Evolutionary conservation across 805 yeast genomes (phyloP).

Genomic region (Candida alai): DNA sequence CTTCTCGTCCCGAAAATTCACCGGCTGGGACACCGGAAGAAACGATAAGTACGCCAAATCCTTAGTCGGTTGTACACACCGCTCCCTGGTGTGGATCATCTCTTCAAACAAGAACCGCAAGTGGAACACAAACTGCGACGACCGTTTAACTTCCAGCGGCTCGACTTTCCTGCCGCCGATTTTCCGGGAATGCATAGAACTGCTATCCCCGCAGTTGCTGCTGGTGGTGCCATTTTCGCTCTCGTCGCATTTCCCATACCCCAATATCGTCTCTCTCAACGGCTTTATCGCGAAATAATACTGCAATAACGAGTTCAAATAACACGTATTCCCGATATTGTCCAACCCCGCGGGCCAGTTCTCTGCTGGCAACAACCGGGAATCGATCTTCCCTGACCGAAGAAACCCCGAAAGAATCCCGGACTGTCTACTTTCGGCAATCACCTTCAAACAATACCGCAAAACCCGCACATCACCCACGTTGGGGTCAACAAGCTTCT

Average conservation of each 20-base stretch:
- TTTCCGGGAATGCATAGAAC: constrained; percentile 33
- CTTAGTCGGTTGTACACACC: constrained; percentile 75
- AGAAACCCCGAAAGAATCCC: constrained; percentile 54
- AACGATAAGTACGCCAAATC: constrained; percentile 88
- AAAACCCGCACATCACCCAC: constrained; percentile 46
- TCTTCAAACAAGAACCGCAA: constrained; percentile 65
- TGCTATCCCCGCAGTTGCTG: not conserved
- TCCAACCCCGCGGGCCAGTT: constrained; percentile 89
- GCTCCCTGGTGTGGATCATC: constrained; percentile 57
- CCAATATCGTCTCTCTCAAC: constrained; percentile 59
- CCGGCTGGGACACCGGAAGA: constrained; percentile 64
- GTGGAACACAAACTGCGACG: constrained; percentile 76
- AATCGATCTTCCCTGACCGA: constrained; percentile 58
- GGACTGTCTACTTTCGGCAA: constrained; percentile 55
- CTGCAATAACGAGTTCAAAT: constrained; percentile 84
- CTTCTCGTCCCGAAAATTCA: constrained; percentile 44
- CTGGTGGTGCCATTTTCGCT: too few relatives aligned
- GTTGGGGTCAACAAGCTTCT: constrained; percentile 22
- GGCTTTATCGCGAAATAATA: constrained; percentile 87
- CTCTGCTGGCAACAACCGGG: constrained; percentile 51
- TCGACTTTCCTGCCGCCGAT: constrained; percentile 86
- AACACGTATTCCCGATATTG: constrained; percentile 95
- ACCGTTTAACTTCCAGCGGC: constrained; percentile 72
- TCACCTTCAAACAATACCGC: constrained; percentile 52
- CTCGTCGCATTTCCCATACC: constrained; percentile 54